These are phyloP conservation scores for Yamadazyma songkhlaensis DNA, from an alignment of 1,139 yeast species.

Conservation along the genomic window DNA sequence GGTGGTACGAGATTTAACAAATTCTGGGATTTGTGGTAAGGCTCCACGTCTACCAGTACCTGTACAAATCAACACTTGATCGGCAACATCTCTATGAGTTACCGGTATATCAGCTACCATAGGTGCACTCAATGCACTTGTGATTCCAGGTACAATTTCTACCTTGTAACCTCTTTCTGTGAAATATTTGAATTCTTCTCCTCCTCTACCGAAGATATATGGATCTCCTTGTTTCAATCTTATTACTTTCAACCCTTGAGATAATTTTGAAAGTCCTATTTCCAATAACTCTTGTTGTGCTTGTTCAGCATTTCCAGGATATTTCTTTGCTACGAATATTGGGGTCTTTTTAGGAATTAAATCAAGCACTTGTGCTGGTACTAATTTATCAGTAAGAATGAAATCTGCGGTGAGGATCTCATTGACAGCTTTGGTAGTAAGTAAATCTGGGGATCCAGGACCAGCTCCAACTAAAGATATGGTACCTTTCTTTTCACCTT, in stretches of 20 bases:
- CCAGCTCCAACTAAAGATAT: slow-evolving; percentile 90
- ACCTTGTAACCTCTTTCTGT: slow-evolving; percentile 66
- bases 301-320: slow-evolving; percentile 94
- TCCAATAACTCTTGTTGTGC: slow-evolving; percentile 84
- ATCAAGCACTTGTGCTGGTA: slow-evolving; percentile 83
- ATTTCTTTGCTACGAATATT: slow-evolving; percentile 84
- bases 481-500: slow-evolving; percentile 35
- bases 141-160: slow-evolving; percentile 78
- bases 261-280: slow-evolving; percentile 63
- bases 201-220: slow-evolving; percentile 94
- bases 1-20: slow-evolving; percentile 69
- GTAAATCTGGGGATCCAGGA: slow-evolving; percentile 81
- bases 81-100: slow-evolving; percentile 90
- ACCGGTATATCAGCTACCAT: slow-evolving; percentile 84
- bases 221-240: slow-evolving; percentile 97
- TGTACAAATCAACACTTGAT: slow-evolving; percentile 88
- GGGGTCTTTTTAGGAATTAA: slow-evolving; percentile 73
- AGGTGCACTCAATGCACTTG: slow-evolving; percentile 90
- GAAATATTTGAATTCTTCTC: slow-evolving; percentile 82
- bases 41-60: slow-evolving; percentile 93
- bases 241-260: slow-evolving; percentile 73
- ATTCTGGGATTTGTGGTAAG: slow-evolving; percentile 75
- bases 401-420: slow-evolving; percentile 82
- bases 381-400: slow-evolving; percentile 86
- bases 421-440: slow-evolving; percentile 82